Evolutionary conservation across 768 basidiomycete genomes (phyloP).

Genomic region (Boletus sp.): DNA sequence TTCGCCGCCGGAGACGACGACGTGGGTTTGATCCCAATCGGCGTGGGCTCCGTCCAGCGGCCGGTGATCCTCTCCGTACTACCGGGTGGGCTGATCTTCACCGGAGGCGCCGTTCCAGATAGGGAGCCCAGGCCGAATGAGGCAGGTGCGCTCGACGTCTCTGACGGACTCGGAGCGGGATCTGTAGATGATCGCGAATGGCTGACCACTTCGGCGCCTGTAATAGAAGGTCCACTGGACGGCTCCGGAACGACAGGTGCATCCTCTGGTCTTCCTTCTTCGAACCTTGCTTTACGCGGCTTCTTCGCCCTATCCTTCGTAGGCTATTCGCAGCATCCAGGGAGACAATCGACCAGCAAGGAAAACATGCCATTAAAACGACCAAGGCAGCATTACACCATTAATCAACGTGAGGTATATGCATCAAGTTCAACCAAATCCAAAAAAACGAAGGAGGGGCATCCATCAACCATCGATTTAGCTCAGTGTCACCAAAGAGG

Average conservation of each 20-base stretch:
- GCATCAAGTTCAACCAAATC: conserved; percentile 17
- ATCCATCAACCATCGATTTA: conserved; percentile 45
- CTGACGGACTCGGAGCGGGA: conserved; percentile 1
- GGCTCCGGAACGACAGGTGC: background rate
- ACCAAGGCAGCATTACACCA: conserved; percentile 28
- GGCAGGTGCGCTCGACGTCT: background rate
- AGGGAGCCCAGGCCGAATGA: conserved; percentile 1
- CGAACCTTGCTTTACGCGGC: conserved; percentile 46
- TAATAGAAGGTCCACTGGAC: background rate
- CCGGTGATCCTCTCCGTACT: conserved; percentile 25
- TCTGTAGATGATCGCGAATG: conserved; percentile 1
- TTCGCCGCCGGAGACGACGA: background rate
- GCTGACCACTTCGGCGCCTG: background rate
- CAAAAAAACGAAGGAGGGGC: conserved; percentile 9
- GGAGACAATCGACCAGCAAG: conserved; percentile 12
- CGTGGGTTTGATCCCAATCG: conserved; percentile 32
- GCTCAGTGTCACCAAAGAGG: conserved; percentile 60
- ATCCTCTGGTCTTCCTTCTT: conserved; percentile 10
- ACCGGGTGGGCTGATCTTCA: conserved; percentile 3
- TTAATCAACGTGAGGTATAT: conserved; percentile 30
- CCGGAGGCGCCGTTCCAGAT: background rate
- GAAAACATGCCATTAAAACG: conserved; percentile 27
- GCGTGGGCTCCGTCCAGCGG: conserved; percentile 31
- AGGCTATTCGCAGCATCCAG: conserved; percentile 44
- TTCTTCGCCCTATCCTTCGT: conserved; percentile 72